These are phyloP conservation scores for Neospermospora avenae DNA, from an alignment of 2,329 filamentous ascomycete genomes.

Conservation along the genomic window DNA sequence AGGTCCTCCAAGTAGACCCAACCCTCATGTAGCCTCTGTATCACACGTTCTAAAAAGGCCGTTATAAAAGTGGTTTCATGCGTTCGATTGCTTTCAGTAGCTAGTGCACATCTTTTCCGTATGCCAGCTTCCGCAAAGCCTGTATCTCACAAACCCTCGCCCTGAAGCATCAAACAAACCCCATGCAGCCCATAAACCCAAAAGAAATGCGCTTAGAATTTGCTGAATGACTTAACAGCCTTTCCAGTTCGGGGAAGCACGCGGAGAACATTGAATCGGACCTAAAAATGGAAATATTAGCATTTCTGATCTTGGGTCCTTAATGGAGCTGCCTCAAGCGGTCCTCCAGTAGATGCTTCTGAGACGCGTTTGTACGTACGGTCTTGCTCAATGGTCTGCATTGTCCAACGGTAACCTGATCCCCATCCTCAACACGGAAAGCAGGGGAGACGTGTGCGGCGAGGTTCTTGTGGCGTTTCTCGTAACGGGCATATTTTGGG, in stretches of 20 bases:
- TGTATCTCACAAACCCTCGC: slow-evolving; percentile 33
- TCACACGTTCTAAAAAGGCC: background rate
- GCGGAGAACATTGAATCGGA: slow-evolving; percentile 99
- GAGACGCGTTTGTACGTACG: slow-evolving; percentile 57
- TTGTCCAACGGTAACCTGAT: slow-evolving; percentile 98
- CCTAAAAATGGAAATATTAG: slow-evolving; percentile 47
- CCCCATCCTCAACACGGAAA: slow-evolving; percentile 99
- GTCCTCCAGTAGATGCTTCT: background rate
- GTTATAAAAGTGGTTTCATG: slow-evolving; percentile 29
- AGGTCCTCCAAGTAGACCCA: background rate
- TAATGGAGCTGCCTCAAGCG: background rate
- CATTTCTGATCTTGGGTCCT: background rate
- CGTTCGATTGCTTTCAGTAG: slow-evolving; percentile 32
- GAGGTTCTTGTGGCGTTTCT: slow-evolving; percentile 99
- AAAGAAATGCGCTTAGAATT: slow-evolving; percentile 71
- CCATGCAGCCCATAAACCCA: slow-evolving; percentile 35
- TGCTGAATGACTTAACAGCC: slow-evolving; percentile 95
- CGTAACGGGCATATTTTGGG: slow-evolving; percentile 99
- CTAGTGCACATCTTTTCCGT: slow-evolving; percentile 32
- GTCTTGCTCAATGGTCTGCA: slow-evolving; percentile 99
- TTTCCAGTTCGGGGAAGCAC: slow-evolving; percentile 97
- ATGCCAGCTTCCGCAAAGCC: slow-evolving; percentile 28
- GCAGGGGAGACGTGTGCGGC: slow-evolving; percentile 97
- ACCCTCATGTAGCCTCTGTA: background rate
- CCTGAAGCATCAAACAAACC: slow-evolving; percentile 35